Conservation (phyloP, 441 rosid species). For the Adansonia madagascariensis region DNA sequence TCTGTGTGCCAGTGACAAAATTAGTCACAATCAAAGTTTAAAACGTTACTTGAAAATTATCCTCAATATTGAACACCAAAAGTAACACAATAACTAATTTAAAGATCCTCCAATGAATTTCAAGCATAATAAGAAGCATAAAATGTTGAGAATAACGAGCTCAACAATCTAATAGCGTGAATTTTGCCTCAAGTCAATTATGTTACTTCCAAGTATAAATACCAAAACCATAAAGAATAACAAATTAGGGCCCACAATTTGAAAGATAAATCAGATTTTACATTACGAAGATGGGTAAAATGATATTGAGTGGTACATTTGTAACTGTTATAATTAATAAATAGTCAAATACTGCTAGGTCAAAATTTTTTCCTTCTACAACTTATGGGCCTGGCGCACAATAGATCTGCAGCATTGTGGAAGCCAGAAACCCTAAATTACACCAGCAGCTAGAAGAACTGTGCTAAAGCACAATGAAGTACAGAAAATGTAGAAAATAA, state of each 20-base stretch:
- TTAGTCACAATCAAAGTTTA: conserved; percentile 10
- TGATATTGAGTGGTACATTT: neutral
- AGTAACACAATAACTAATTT: conserved; percentile 17
- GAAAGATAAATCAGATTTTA: conserved; percentile 11
- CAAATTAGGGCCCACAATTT: neutral
- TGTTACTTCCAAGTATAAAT: conserved; percentile 6
- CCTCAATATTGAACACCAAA: conserved; percentile 24
- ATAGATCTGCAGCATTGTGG: conserved; percentile 11
- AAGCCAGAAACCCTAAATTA: conserved; percentile 16
- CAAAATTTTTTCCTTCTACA: neutral
- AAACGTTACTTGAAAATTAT: conserved; percentile 9
- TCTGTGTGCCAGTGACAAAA: conserved; percentile 47
- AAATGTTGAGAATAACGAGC: neutral
- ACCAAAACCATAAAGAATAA: neutral
- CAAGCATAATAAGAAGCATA: neutral
- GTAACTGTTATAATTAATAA: neutral
- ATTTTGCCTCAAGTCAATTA: neutral
- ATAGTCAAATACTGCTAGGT: neutral
- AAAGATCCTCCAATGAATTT: conserved; percentile 15
- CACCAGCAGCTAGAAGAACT: neutral
- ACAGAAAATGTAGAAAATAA: conserved; percentile 7
- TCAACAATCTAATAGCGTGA: neutral
- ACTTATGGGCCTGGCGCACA: neutral
- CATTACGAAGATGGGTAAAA: neutral
- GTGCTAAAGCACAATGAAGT: neutral